Evolutionary conservation across 2,329 filamentous ascomycete genomes (phyloP), one percentile per base, ranked within the genome.

Genomic region (Sclerotinia trifoliorum): DNA sequence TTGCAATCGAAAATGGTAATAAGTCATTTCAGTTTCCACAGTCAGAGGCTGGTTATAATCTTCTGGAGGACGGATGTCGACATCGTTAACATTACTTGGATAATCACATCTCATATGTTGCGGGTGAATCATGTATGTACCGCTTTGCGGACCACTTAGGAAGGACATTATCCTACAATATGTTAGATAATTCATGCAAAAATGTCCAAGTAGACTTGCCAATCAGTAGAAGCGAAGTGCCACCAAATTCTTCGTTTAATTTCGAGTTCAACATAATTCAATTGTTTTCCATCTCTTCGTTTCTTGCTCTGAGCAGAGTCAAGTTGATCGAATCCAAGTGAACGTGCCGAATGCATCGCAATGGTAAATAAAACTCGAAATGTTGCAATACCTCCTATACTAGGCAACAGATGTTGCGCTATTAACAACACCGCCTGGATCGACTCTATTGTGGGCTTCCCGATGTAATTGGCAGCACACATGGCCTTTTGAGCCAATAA

Each of bases 231-330:
- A 29, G 74, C 75, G 10, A 81, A 68, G 72, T 81, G 79, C 79
- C 79, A 81, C 80, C 79, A 81, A 3, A 80, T 71, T n/a, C 80
- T 77, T 44, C 80, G 70, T 35, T 76, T 76, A 3, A 78, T 75
- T 60, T 81, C 80, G 10, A 76, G 71, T n/a, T 73, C 71, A 8
- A 78, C 69, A 21, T 75, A 72, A 44, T 76, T 70, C 21, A 74
- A 68, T 13, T 69, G 21, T 17, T 62, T 67, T 62, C 58, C 72
- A 65, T 65, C 71, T 64, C 70, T 62, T 19, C 44, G 66, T 60
- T 60, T 71, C 70, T 67, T 77, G 67, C 70, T 74, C 7, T 56
- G 62, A 6, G 61, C 48, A 5, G 70, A 70, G 54, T 75, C 74
- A 29, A 74, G 48, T n/a, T 64, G 67, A 62, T 74, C 72, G 17